A percentile compares a stretch with the other conserved stretches of the same genome.
These are phyloP conservation scores for Fusarium sp. DNA, from an alignment of 2,329 filamentous ascomycete species.

Conservation along the genomic window DNA sequence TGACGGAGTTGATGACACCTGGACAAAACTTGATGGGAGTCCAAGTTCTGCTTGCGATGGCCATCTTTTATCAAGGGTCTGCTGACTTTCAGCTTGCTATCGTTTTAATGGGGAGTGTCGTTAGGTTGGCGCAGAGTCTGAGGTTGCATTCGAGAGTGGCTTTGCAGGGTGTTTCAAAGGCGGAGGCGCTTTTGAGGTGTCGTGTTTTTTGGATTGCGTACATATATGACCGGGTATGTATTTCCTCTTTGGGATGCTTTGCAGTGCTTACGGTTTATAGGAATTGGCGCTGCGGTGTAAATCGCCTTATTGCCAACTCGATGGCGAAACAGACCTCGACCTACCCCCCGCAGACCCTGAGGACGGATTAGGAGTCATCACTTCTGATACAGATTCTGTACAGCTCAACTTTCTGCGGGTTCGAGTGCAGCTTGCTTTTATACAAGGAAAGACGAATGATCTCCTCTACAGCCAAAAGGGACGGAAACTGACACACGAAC, in stretches of 20 bases:
- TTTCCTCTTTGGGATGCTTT: fast-evolving
- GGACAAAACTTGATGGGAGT: conserved; percentile 48
- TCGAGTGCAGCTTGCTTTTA: conserved; percentile 30
- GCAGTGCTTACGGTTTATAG: conserved; percentile 17
- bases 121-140: conserved; percentile 50
- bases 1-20: conserved; percentile 49
- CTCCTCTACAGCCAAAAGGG: conserved; percentile 26
- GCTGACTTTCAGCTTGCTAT: conserved; percentile 48
- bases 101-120: conserved; percentile 49
- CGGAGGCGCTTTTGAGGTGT: conserved; percentile 40
- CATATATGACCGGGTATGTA: conserved; percentile 46
- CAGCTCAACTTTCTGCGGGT: conserved; percentile 31
- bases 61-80: conserved; percentile 49
- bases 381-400: not conserved
- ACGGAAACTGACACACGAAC: conserved; percentile 3
- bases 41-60: conserved; percentile 51
- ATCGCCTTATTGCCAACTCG: conserved; percentile 51
- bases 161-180: not conserved
- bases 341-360: conserved; percentile 27
- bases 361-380: conserved; percentile 27
- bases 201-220: conserved; percentile 55
- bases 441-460: conserved; percentile 38
- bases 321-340: conserved; percentile 53
- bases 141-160: conserved; percentile 46
- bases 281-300: conserved; percentile 52